A percentile compares a stretch with the other conserved stretches of the same genome.
Evolutionary conservation across 1,139 yeast species (phyloP).

Genomic region (Saccharomycopsis phalli): DNA sequence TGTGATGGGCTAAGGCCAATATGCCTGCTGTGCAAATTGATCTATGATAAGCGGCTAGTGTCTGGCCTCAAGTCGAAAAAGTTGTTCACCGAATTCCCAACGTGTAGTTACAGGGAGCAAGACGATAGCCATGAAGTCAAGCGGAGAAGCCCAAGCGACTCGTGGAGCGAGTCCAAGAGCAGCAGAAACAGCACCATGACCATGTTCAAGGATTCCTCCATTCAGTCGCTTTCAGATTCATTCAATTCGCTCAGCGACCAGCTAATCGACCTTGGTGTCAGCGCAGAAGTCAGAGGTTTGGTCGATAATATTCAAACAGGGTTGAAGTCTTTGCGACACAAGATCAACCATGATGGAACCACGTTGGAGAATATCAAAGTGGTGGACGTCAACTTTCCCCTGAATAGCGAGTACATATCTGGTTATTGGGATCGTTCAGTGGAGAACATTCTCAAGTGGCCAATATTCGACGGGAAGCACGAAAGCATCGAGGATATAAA

Average conservation of each 20-base stretch:
- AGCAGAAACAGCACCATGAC: constrained; percentile 1
- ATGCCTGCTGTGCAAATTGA: constrained; percentile 38
- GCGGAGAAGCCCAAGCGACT: background rate
- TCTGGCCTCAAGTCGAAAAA: constrained; percentile 1
- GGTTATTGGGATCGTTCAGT: constrained; percentile 36
- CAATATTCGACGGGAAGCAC: constrained; percentile 22
- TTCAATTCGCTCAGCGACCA: too few relatives aligned
- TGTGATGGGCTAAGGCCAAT: constrained; percentile 40
- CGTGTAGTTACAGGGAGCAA: constrained; percentile 2
- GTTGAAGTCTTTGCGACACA: background rate
- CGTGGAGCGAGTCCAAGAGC: background rate
- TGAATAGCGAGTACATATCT: constrained; percentile 4
- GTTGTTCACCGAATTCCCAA: background rate
- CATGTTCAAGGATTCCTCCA: background rate
- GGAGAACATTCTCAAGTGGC: constrained; percentile 35
- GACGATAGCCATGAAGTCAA: too few relatives aligned
- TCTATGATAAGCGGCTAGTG: constrained; percentile 12
- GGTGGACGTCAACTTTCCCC: constrained; percentile 1
- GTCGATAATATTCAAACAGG: background rate
- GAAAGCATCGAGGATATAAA: constrained; percentile 17
- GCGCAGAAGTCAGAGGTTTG: too few relatives aligned
- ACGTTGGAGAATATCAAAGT: constrained; percentile 1
- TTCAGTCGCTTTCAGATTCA: too few relatives aligned
- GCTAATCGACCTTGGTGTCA: too few relatives aligned
- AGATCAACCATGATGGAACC: background rate